Percentiles rank a stretch among this genome's conserved stretches.
These are phyloP conservation scores for Earliella scabrosa DNA, from an alignment of 1,284 basidiomycete genomes.

Conservation along the genomic window DNA sequence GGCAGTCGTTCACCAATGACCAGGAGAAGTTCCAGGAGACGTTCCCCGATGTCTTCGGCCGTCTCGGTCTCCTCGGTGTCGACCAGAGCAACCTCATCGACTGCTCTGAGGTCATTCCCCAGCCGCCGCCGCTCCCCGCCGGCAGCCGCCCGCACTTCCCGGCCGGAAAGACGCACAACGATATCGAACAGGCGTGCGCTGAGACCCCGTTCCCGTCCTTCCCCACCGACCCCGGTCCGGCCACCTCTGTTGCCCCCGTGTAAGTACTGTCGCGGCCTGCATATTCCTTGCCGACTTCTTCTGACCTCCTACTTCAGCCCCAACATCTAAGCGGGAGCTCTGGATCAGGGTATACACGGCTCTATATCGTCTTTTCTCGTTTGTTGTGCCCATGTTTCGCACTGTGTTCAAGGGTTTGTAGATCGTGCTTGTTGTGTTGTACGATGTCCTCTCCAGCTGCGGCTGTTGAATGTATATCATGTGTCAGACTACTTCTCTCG, in stretches of 20 bases:
- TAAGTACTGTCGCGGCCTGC: too few relatives aligned
- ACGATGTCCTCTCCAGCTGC: too few relatives aligned
- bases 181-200: not conserved
- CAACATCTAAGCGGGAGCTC: too few relatives aligned
- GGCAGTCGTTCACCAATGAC: not conserved
- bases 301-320: too few relatives aligned
- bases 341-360: too few relatives aligned
- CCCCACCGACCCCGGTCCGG: slow-evolving; percentile 3
- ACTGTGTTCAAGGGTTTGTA: too few relatives aligned
- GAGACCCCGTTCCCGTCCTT: slow-evolving; percentile 2
- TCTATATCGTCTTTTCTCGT: too few relatives aligned
- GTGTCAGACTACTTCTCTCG: too few relatives aligned
- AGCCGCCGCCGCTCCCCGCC: not conserved
- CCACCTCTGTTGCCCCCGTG: slow-evolving; percentile 3
- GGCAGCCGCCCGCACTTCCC: not conserved
- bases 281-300: too few relatives aligned
- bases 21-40: not conserved
- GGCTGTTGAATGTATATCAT: too few relatives aligned
- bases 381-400: too few relatives aligned
- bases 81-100: not conserved
- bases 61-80: not conserved
- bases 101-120: not conserved
- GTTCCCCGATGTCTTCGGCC: not conserved
- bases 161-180: not conserved
- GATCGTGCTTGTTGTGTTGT: too few relatives aligned